Conservation (phyloP, 257 asterid species). For the Salvia miltiorrhiza region DNA sequence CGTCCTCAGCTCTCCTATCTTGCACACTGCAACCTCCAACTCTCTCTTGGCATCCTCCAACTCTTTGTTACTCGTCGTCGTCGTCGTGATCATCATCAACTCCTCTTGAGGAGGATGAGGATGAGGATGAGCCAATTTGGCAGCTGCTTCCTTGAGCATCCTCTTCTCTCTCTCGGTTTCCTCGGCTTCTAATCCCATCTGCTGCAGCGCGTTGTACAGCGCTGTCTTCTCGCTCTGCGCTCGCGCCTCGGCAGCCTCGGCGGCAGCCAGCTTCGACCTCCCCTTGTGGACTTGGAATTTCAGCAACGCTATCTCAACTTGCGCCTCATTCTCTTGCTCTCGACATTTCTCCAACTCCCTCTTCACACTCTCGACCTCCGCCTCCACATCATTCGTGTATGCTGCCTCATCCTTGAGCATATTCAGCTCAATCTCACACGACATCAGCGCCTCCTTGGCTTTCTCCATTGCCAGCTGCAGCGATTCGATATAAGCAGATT, state of each 20-base stretch:
- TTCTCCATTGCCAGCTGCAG: conserved; percentile 33
- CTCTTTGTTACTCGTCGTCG: neutral
- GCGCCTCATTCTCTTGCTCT: conserved; percentile 40
- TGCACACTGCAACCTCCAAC: conserved; percentile 35
- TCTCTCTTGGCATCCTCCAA: conserved; percentile 38
- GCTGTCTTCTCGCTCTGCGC: conserved; percentile 44
- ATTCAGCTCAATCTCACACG: conserved; percentile 19
- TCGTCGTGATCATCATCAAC: neutral
- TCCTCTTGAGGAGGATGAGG: neutral
- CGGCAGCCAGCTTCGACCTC: conserved; percentile 38
- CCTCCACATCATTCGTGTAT: conserved; percentile 32
- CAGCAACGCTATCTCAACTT: conserved; percentile 44
- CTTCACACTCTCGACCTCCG: conserved; percentile 26
- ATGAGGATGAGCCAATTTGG: conserved; percentile 6
- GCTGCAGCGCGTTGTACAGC: conserved; percentile 44
- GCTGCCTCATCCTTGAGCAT: conserved; percentile 29
- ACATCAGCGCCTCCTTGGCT: conserved; percentile 25
- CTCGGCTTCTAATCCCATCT: conserved; percentile 47
- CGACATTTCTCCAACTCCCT: conserved; percentile 33
- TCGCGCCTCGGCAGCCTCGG: conserved; percentile 47
- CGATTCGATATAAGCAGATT: conserved; percentile 25
- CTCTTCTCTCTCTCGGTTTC: conserved; percentile 41
- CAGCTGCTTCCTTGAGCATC: conserved; percentile 27
- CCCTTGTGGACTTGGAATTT: conserved; percentile 52
- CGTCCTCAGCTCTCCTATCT: conserved; percentile 51